These are phyloP conservation scores for Blastomyces emzantsi DNA, from an alignment of 2,329 filamentous ascomycete species.

Conservation along the genomic window DNA sequence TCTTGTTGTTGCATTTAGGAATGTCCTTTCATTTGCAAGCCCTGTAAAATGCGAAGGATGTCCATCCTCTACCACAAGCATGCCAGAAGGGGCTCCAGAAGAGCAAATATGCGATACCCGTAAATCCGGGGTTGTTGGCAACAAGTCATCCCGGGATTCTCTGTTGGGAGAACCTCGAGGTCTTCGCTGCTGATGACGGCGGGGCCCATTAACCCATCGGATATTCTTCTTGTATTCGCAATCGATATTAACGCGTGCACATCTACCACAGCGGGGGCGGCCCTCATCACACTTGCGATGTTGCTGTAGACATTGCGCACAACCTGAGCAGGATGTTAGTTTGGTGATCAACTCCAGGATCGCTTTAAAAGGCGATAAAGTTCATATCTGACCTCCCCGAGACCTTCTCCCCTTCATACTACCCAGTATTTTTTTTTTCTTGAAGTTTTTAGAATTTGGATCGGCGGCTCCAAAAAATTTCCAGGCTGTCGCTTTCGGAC, in stretches of 20 bases:
- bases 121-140: not conserved
- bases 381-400: constrained; percentile 7
- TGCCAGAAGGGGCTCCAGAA: not conserved
- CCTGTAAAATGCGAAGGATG: not conserved
- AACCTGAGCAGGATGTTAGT: not conserved
- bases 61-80: not conserved
- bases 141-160: not conserved
- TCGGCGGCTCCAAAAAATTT: not conserved
- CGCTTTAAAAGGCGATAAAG: not conserved
- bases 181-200: not conserved
- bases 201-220: constrained; percentile 4
- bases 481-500: not conserved
- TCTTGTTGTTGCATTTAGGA: not conserved
- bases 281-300: constrained; percentile 7
- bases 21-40: not conserved
- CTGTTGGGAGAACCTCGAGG: not conserved
- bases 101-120: not conserved
- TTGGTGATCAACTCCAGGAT: not conserved
- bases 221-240: constrained; percentile 2
- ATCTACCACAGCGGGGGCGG: constrained; percentile 3
- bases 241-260: not conserved
- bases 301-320: constrained; percentile 5
- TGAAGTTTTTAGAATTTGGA: not conserved
- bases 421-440: not conserved
- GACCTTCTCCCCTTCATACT: constrained; percentile 7